Percentiles rank a stretch among this genome's conserved stretches.
phyloP scores from a whole-genome alignment of 148 eudicot species.

The Camellia sinensis region DNA sequence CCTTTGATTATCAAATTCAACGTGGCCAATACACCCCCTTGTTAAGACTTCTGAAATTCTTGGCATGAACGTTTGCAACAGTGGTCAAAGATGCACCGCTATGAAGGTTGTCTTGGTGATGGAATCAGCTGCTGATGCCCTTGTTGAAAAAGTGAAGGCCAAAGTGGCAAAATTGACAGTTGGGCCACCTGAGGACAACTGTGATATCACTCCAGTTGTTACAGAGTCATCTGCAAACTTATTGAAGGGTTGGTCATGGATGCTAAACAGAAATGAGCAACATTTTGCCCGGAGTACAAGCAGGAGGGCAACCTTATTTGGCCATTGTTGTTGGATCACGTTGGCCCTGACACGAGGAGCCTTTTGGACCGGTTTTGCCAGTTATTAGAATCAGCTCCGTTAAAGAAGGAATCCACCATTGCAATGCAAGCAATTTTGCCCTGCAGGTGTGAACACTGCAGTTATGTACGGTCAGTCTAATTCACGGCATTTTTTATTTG shows the following conservation, averaged over 20 bases:
- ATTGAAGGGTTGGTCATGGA: conserved; percentile 91
- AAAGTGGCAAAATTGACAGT: conserved; percentile 83
- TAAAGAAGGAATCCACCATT: conserved; percentile 97
- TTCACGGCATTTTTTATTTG: no score
- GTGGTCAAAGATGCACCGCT: conserved; percentile 99
- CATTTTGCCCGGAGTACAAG: conserved; percentile 94
- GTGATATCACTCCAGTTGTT: conserved; percentile 94
- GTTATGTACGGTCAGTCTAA: no score
- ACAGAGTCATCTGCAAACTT: conserved; percentile 93
- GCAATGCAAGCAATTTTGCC: conserved; percentile 94
- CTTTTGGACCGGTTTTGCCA: conserved; percentile 93
- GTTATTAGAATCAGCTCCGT: conserved; percentile 68
- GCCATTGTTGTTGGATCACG: conserved; percentile 90
- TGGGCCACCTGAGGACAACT: conserved; percentile 89
- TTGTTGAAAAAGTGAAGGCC: conserved; percentile 84
- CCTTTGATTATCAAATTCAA: no score
- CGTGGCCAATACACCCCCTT: no score
- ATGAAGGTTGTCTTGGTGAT: conserved; percentile 90
- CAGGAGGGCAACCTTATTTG: conserved; percentile 97
- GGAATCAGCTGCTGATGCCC: conserved; percentile 79
- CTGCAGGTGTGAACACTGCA: conserved; percentile 57
- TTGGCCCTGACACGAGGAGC: conserved; percentile 94
- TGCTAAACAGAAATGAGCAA: conserved; percentile 89
- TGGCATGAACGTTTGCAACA: conserved; percentile 21
- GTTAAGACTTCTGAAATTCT: no score